A percentile compares a stretch with the other conserved stretches of the same genome.
These are phyloP conservation scores for Lentinula lateritia DNA, from an alignment of 768 basidiomycete genomes.

Conservation along the genomic window DNA sequence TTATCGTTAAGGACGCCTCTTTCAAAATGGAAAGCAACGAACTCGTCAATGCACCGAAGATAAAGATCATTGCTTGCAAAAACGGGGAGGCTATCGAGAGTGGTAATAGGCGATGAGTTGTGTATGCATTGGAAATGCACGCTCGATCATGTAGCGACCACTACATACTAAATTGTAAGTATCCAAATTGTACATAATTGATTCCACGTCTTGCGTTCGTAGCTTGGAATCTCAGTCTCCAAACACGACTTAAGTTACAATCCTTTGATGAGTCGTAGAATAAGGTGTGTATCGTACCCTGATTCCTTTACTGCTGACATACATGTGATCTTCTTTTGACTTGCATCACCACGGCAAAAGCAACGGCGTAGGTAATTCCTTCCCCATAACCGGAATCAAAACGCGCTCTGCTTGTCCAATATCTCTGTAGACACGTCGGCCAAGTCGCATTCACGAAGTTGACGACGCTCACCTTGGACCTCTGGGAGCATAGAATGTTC, in stretches of 20 bases:
- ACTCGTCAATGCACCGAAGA: conserved; percentile 64
- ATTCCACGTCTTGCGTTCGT: too few species aligned
- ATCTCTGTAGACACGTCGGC: conserved; percentile 21
- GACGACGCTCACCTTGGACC: conserved; percentile 25
- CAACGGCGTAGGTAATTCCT: conserved; percentile 32
- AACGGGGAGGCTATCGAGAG: conserved; percentile 80
- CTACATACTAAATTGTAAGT: not conserved
- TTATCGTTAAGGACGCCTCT: conserved; percentile 85
- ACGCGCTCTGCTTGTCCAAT: conserved; percentile 36
- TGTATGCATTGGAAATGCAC: not conserved
- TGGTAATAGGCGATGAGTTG: not conserved
- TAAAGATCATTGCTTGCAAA: conserved; percentile 99
- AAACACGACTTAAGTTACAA: too few species aligned
- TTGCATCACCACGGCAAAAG: conserved; percentile 31
- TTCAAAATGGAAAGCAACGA: conserved; percentile 97
- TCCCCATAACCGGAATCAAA: conserved; percentile 23
- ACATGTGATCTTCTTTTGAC: not conserved
- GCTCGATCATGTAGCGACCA: too few species aligned
- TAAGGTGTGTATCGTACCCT: not conserved
- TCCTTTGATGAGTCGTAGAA: too few species aligned
- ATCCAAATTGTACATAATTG: not conserved
- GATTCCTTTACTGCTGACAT: not conserved
- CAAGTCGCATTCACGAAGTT: not conserved
- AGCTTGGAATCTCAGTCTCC: too few species aligned
- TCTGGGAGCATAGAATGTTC: conserved; percentile 42